Conservation (phyloP, 345 rosid species). For the Xanthoceras sorbifolium region DNA sequence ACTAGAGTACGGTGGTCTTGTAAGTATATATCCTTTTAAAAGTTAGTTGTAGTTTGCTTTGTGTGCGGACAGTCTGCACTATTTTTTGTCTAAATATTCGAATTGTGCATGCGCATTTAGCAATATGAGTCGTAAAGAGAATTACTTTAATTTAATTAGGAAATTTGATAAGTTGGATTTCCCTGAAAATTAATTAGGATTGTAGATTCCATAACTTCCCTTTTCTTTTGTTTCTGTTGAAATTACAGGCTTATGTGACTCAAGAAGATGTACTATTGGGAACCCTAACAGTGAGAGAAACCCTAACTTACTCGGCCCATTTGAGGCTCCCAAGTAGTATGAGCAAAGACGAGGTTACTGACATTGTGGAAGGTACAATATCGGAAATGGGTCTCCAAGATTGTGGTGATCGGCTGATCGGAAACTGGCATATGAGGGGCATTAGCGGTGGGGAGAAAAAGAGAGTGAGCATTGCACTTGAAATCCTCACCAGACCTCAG, state of each 20-base stretch:
- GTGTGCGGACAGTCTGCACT: neutral
- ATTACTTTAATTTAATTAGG: too few species aligned
- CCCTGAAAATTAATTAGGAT: too few species aligned
- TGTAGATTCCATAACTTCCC: neutral
- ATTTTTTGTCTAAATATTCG: neutral
- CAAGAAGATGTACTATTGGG: conserved; percentile 73
- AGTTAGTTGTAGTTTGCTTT: too few species aligned
- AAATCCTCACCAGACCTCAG: conserved; percentile 69
- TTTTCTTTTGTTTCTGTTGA: neutral
- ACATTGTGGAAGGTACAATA: conserved; percentile 59
- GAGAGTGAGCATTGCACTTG: conserved; percentile 73
- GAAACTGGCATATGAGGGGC: conserved; percentile 83
- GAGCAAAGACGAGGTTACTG: conserved; percentile 50
- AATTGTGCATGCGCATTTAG: too few species aligned
- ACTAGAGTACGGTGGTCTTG: conserved; percentile 42
- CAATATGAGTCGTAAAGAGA: too few species aligned
- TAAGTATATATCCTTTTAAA: conserved; percentile 29
- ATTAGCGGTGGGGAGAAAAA: conserved; percentile 84
- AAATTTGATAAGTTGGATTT: too few species aligned
- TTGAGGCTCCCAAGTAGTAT: conserved; percentile 61
- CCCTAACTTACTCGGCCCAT: conserved; percentile 67
- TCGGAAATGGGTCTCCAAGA: conserved; percentile 78
- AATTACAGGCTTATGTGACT: conserved; percentile 75
- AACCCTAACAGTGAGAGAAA: conserved; percentile 79
- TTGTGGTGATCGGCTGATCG: conserved; percentile 62